Base-by-base conservation (phyloP, 2,329 filamentous ascomycete genomes). In the Clonostachys rhizophaga region DNA sequence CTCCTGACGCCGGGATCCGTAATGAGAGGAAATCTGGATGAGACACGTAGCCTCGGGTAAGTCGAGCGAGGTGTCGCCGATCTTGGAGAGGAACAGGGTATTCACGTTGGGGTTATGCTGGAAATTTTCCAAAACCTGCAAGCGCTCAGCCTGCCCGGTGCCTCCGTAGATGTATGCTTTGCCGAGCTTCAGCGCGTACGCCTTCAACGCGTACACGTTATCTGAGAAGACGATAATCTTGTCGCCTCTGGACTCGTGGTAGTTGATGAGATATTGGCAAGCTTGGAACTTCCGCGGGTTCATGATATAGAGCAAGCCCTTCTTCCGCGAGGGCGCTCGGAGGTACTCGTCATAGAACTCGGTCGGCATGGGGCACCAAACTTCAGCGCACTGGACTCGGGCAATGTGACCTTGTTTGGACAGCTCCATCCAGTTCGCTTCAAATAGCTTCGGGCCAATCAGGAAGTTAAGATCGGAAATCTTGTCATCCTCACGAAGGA, bases 391-490 rank as follows among this genome's bases (percentile, higher is more conserved):
- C 66, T 99, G 94, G 3, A 99, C 94, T 55, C 90, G 87, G 35
- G 94, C 94, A 64, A 99, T 99, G 62, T 96, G 91, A 1, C 94
- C 94, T 67, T 96, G 91, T 59, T 96, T 89, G 2, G 92, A 94
- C 39, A 99, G 79, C 65, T 99, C 94, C 84, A 97, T 96, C 94
- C 94, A 99, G 65, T 99, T 99, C 30, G 94, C 94, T 67, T 99
- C 94, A 62, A 96, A 99, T 1, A 99, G 75, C 66, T 99, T 99
- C 1, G 94, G 94, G 0, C 94, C 94, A 58, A 99, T 97, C 49
- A 99, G 71, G 62, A 97, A 99, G 65, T 99, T 99, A 42, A 99
- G 70, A 73, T 97, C 91, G 24, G 89, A 89, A 62, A 99, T 99
- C 71, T 97, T 97, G 74, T 99, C 92, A 60, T 99, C 94, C 68